Percentiles rank a stretch among this genome's conserved stretches.
Conservation (phyloP, 2,329 filamentous ascomycete species). For the Beauveria medogensis region DNA sequence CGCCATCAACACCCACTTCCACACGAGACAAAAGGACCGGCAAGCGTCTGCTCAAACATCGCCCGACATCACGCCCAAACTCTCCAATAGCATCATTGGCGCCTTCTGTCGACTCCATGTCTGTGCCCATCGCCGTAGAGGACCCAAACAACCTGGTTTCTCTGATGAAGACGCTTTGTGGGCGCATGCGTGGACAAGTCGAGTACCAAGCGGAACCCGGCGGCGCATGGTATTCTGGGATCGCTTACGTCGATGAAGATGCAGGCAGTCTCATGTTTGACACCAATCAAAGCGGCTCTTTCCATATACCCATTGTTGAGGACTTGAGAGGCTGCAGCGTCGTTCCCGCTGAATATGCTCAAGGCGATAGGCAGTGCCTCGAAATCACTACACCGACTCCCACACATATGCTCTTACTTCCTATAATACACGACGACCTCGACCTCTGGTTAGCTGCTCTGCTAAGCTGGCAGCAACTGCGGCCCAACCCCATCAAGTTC, state of each 20-base stretch:
- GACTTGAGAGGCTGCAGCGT: slow-evolving; percentile 70
- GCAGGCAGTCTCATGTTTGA: slow-evolving; percentile 69
- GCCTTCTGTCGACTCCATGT: slow-evolving; percentile 52
- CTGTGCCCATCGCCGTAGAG: slow-evolving; percentile 51
- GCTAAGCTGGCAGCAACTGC: slow-evolving; percentile 72
- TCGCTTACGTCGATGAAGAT: slow-evolving; percentile 71
- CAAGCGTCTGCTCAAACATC: slow-evolving; percentile 45
- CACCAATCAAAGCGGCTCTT: slow-evolving; percentile 55
- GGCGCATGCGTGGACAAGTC: slow-evolving; percentile 70
- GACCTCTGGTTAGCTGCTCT: slow-evolving; percentile 76
- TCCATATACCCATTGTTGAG: slow-evolving; percentile 59
- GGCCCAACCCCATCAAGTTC: slow-evolving; percentile 49
- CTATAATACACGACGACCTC: slow-evolving; percentile 56
- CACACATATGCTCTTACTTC: slow-evolving; percentile 57
- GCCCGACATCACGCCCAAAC: slow-evolving; percentile 46
- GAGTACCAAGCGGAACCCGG: slow-evolving; percentile 58
- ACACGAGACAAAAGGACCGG: slow-evolving; percentile 37
- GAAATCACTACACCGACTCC: slow-evolving; percentile 47
- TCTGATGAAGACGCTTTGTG: slow-evolving; percentile 70
- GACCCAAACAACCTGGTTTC: slow-evolving; percentile 65
- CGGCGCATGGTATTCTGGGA: slow-evolving; percentile 60
- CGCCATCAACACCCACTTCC: slow-evolving; percentile 20
- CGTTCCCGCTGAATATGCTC: slow-evolving; percentile 41
- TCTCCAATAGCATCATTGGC: slow-evolving; percentile 47
- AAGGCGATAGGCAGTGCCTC: slow-evolving; percentile 39